Evolutionary conservation across 2,329 filamentous ascomycete genomes (phyloP), one percentile per base, ranked within the genome.

Genomic region (Leptographium galeiforme): DNA sequence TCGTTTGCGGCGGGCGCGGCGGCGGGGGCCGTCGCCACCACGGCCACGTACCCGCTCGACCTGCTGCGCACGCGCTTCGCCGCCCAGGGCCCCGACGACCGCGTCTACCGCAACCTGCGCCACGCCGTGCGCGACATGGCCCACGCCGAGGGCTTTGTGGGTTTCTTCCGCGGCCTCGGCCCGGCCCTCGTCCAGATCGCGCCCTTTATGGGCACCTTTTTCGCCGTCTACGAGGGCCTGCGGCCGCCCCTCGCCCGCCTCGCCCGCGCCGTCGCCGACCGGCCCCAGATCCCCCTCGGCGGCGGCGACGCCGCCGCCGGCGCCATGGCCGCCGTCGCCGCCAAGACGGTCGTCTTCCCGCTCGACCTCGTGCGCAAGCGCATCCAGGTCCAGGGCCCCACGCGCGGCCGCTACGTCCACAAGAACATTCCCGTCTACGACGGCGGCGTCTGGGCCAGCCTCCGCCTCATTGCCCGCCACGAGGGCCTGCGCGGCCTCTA

Each of bases 181-280:
- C 90, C 91, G 2, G 89, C 85, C 0, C 72, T 97, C 25, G 84
- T 76, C 32, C 90, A 96, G 71, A 93, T 97, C 49, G 81, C 95
- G 11, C 93, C 93, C 2, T 95, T 91, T 66, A 98, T 98, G 93
- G 93, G 93, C 14, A 75, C 95, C 2, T 97, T 98, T 72, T 98
- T 98, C 69, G 79, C 87, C 38, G 78, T 82, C 43, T 98, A 97
- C 70, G 93, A 98, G 68, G 74, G 77, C 11, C 70, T 95, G 50
- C 76, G 87, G 7, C 65, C 79, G 8, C 78, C 76, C 0, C 67
- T 91, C 47, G 72, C 72, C 8, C 63, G 64, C 7, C 61, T 82
- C 16, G 44, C 48, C 25, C n/a, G 16, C 6, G 25, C 30, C 12
- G 14, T 32, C 13, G 38, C 39, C 40, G 18, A 7, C 48, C 8